Conservation (phyloP, 768 basidiomycete species). For the Collybiopsis confluens region DNA sequence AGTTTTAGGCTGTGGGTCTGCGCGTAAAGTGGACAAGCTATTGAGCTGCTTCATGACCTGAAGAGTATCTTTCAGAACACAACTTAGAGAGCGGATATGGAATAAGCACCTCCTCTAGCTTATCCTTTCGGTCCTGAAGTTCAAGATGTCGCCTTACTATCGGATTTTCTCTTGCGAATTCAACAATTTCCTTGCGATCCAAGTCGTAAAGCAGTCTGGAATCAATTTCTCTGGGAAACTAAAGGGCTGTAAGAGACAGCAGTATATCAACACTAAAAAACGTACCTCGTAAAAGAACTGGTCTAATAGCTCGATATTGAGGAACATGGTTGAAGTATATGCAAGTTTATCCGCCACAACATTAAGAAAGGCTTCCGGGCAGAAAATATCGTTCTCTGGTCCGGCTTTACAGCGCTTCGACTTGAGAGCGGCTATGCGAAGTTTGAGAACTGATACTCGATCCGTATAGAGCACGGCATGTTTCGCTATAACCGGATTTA, state of each 20-base stretch:
- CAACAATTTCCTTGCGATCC: slow-evolving; percentile 83
- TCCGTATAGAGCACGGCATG: slow-evolving; percentile 88
- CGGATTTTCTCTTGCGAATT: slow-evolving; percentile 96
- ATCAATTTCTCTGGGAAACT: slow-evolving; percentile 99
- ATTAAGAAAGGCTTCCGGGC: slow-evolving; percentile 95
- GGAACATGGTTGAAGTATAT: slow-evolving; percentile 95
- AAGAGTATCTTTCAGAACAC: background rate
- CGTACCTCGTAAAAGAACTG: slow-evolving; percentile 97
- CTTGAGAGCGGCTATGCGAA: slow-evolving; percentile 81
- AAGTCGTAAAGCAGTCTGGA: slow-evolving; percentile 88
- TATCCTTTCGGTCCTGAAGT: slow-evolving; percentile 94
- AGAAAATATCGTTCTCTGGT: slow-evolving; percentile 84
- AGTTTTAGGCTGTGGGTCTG: slow-evolving; percentile 72
- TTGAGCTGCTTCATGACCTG: slow-evolving; percentile 96
- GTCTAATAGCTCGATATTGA: slow-evolving; percentile 96
- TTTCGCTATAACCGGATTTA: slow-evolving; percentile 50
- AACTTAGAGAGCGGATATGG: background rate
- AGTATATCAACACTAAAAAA: background rate
- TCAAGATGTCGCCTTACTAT: slow-evolving; percentile 83
- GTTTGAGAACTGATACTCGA: slow-evolving; percentile 75
- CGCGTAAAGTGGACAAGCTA: slow-evolving; percentile 81
- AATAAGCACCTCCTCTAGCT: slow-evolving; percentile 77
- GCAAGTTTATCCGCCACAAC: slow-evolving; percentile 97
- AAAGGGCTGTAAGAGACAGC: background rate
- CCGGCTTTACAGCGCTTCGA: slow-evolving; percentile 86